Conservation (phyloP, 2,329 filamentous ascomycete genomes). For the Fusarium virguliforme region DNA sequence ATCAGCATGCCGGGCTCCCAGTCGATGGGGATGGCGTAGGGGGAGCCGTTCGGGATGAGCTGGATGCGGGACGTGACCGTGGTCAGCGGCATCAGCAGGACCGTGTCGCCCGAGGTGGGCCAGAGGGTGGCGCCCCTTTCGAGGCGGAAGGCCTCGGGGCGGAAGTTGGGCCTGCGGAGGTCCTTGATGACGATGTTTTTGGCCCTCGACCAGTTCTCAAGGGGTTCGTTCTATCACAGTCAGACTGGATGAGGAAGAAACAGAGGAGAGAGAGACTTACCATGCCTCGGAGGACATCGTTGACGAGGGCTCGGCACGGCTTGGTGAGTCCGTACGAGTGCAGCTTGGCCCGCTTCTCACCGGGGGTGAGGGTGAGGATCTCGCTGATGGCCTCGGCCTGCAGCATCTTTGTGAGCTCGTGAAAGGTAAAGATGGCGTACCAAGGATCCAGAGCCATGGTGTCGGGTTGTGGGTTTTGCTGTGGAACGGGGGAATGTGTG, state of each 20-base stretch:
- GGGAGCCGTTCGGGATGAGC: conserved; percentile 34
- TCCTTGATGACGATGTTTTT: conserved; percentile 25
- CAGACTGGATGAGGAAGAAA: conserved; percentile 3
- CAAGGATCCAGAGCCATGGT: conserved; percentile 30
- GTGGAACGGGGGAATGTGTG: conserved; percentile 1
- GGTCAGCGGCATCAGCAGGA: conserved; percentile 37
- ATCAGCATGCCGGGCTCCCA: conserved; percentile 41
- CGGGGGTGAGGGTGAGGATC: conserved; percentile 33
- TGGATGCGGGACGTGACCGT: conserved; percentile 22
- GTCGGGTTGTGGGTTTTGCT: background rate
- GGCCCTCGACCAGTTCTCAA: conserved; percentile 17
- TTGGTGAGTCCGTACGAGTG: conserved; percentile 31
- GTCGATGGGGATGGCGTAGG: conserved; percentile 14
- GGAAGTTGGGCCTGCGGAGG: conserved; percentile 27
- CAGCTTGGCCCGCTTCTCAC: conserved; percentile 27
- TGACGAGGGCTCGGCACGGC: conserved; percentile 31
- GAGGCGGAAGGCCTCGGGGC: conserved; percentile 43
- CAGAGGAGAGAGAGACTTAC: conserved; percentile 14
- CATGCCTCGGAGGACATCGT: conserved; percentile 34
- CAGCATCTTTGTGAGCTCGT: conserved; percentile 25
- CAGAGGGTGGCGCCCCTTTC: conserved; percentile 34
- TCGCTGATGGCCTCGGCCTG: conserved; percentile 36
- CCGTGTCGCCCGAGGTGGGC: conserved; percentile 27
- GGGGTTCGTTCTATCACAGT: conserved; percentile 11
- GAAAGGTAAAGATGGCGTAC: conserved; percentile 29